Conservation (phyloP, 2,329 filamentous ascomycete species). For the Verruconis gallopava region DNA sequence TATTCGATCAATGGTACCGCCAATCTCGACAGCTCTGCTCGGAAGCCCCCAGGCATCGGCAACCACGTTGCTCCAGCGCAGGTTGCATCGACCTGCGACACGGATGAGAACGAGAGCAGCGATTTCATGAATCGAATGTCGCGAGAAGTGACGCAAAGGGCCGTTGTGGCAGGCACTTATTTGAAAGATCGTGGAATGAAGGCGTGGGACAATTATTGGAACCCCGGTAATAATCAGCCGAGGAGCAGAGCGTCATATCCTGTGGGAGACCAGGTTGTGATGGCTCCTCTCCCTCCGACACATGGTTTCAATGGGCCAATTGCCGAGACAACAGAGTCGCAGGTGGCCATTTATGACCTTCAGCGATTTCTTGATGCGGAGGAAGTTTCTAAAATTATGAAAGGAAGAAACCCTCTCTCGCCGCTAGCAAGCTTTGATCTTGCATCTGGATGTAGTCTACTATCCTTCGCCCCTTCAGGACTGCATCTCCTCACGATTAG, state of each 20-base stretch:
- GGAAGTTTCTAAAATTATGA: conserved; percentile 23
- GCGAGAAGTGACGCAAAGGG: conserved; percentile 65
- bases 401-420: conserved; percentile 38
- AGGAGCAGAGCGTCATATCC: conserved; percentile 25
- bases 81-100: conserved; percentile 51
- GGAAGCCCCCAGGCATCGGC: conserved; percentile 40
- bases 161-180: conserved; percentile 63
- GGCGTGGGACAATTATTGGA: conserved; percentile 73
- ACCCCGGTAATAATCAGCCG: conserved; percentile 38
- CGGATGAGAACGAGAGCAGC: conserved; percentile 61
- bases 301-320: conserved; percentile 45
- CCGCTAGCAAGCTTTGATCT: conserved; percentile 59
- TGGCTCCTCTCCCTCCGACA: conserved; percentile 56
- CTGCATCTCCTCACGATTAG: conserved; percentile 66
- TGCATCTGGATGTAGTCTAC: conserved; percentile 63
- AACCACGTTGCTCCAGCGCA: conserved; percentile 57
- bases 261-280: conserved; percentile 20
- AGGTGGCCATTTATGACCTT: conserved; percentile 64
- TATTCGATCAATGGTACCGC: conserved; percentile 56
- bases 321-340: conserved; percentile 50
- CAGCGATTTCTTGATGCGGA: conserved; percentile 40
- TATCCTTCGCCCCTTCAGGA: conserved; percentile 65
- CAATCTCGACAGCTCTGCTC: conserved; percentile 35
- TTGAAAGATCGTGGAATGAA: conserved; percentile 64
- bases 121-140: conserved; percentile 64